phyloP scores from a whole-genome alignment of 208 protist species.

The Trypanosoma caninum region DNA sequence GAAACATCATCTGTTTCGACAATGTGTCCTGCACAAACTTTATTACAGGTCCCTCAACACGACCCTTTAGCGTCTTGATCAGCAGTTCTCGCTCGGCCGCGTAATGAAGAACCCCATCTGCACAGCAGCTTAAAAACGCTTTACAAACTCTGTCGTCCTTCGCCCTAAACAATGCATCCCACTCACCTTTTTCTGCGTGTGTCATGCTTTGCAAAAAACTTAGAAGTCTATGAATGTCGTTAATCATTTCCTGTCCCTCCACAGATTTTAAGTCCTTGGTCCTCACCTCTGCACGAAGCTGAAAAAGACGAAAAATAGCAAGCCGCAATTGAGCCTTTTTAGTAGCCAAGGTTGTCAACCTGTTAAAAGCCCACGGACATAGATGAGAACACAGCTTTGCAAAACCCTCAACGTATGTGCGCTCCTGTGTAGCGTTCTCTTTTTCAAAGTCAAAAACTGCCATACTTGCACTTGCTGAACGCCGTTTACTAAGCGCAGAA shows the following conservation, averaged over 20 bases:
- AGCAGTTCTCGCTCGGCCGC: slow-evolving; percentile 30
- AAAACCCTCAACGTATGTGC: slow-evolving; percentile 43
- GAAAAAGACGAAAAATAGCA: slow-evolving; percentile 40
- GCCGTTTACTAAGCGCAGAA: not conserved
- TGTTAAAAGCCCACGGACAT: slow-evolving; percentile 27
- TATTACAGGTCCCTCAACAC: slow-evolving; percentile 32
- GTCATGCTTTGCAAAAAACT: slow-evolving; percentile 55
- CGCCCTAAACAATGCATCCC: slow-evolving; percentile 61
- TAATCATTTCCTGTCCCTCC: slow-evolving; percentile 49
- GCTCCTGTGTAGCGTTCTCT: slow-evolving; percentile 24
- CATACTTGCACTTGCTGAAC: slow-evolving; percentile 17
- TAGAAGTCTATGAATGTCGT: slow-evolving; percentile 68
- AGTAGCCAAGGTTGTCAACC: slow-evolving; percentile 39
- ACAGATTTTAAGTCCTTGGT: slow-evolving; percentile 36
- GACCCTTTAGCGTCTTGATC: slow-evolving; percentile 39
- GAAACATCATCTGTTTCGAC: slow-evolving; percentile 39
- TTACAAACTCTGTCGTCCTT: slow-evolving; percentile 65
- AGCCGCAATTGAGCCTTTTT: slow-evolving; percentile 48
- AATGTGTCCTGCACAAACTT: slow-evolving; percentile 49
- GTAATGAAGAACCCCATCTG: slow-evolving; percentile 29
- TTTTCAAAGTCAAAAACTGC: slow-evolving; percentile 69
- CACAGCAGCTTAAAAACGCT: slow-evolving; percentile 46
- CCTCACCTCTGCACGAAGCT: slow-evolving; percentile 44
- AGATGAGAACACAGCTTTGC: slow-evolving; percentile 51
- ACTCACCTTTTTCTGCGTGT: slow-evolving; percentile 45